Evolutionary conservation across 140 eudicot genomes (phyloP), one percentile per base, ranked within the genome.

Genomic region (Flaveria floridana): DNA sequence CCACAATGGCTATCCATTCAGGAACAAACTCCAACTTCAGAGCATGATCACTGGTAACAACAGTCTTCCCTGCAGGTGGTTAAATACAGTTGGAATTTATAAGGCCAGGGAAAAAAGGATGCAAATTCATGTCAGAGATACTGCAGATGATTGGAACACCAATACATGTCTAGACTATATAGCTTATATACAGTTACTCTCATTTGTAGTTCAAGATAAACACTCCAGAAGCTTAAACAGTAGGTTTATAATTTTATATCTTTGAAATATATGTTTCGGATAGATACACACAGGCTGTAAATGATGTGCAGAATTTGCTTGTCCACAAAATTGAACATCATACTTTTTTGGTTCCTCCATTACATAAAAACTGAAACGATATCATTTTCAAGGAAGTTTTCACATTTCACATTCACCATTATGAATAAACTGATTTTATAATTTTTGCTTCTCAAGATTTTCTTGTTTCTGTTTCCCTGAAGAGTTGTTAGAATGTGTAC

Each of bases 41-140:
- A 58, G 97, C 97, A 86, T 92, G 97, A 82, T 92, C 96, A 73
- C 97, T 89, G 26, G 97, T 92, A 71, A 92, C 83, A 7, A 89
- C 97, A 39, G 92, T 87, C 89, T 87, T 92, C 61, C 96, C 97
- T 92, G 87, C 79, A 86, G 62, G 47, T 25, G 72, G 68, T 58
- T 53, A 50, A 70, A 7, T 44, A 42, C 7, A 0, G 12, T 76
- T 57, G 37, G 64, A 65, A 61, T 53, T 39, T 64, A 20, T 52
- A 58, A 44, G 23, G 62, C 65, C 79, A 56, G 55, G 16, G 47
- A 30, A 20, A 12, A 65, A 41, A 7, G 44, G 11, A 42, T 26
- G 70, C 52, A 70, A 64, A 68, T 52, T 72, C 73, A 55, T 19
- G 16, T 46, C 15, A 74, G 13, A 62, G n/a, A 47, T 50, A 59